Percentiles rank a stretch among this genome's conserved stretches.
Evolutionary conservation across 257 asterid genomes (phyloP).

Genomic region (Schizonepeta tenuifolia): DNA sequence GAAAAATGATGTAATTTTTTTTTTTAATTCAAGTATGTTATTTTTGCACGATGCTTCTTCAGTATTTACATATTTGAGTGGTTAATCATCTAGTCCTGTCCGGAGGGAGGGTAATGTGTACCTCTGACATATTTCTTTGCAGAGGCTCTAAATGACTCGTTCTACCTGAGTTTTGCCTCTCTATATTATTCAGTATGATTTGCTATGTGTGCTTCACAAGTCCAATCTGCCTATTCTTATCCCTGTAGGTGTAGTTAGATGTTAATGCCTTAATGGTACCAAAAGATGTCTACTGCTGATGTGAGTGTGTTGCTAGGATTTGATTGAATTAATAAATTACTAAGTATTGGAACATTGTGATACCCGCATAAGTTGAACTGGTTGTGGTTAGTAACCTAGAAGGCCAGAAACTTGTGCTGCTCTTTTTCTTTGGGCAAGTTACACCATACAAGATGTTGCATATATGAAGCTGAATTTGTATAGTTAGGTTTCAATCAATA

Average conservation of each 20-base stretch:
- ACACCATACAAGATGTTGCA: not conserved
- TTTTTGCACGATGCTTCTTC: not conserved
- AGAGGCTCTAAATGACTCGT: not conserved
- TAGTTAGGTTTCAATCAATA: not conserved
- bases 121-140: not conserved
- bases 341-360: not conserved
- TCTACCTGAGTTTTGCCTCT: not conserved
- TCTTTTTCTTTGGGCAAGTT: not conserved
- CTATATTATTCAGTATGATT: not conserved
- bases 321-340: not conserved
- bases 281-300: not conserved
- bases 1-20: not conserved
- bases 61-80: not conserved
- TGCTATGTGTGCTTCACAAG: not conserved
- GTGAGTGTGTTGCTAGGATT: not conserved
- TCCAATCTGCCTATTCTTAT: not conserved
- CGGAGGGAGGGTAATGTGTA: not conserved
- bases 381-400: not conserved
- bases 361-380: constrained; percentile 2
- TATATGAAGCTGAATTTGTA: not conserved
- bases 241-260: not conserved
- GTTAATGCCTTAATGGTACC: not conserved
- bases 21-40: not conserved
- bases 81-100: not conserved
- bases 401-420: not conserved